Base-by-base conservation (phyloP, 2,329 filamentous ascomycete genomes). In the Botrytis medusae region DNA sequence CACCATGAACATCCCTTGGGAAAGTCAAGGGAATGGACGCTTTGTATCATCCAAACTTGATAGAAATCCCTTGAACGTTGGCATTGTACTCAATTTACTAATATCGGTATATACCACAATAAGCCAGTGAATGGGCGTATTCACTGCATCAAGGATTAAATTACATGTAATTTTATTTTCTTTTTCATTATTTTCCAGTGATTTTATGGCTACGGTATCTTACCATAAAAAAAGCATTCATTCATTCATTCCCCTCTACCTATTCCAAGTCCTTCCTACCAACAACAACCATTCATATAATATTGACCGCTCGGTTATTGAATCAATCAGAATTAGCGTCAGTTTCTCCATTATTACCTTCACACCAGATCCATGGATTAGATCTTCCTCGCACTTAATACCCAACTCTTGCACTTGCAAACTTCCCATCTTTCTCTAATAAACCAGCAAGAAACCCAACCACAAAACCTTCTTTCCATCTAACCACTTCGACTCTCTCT, bases 401-500 rank as follows among this genome's bases (percentile, higher is more conserved):
- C 63, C 64, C 64, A 48, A 63, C 72, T 74, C 74, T 77, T 73
- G 74, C 72, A 74, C 70, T 62, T 71, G 76, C 72, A 74, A 74
- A 71, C 67, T 77, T 76, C 69, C 77, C 77, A 25, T 77, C 73
- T 72, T 75, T 71, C 68, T 73, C 74, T 71, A 63, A 62, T 71
- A 62, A 71, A 64, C 34, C 44, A 57, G 44, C 60, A 64, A 20
- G 29, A 71, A 37, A 29, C 18, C 44, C 59, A 48, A 71, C 69
- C 54, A 32, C 37, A 25, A 51, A 62, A 22, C 42, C 59, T n/a
- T 63, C 69, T 64, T 51, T 63, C 54, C 40, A 62, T 67, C 44
- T 64, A 65, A 44, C 22, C 57, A 42, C 46, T 71, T 71, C 69
- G 74, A 72, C 73, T 59, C 74, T 68, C 63, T 44, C 68, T 60